Conservation (phyloP, 2,329 filamentous ascomycete species). For the Torrubiellomyces zombiae region DNA sequence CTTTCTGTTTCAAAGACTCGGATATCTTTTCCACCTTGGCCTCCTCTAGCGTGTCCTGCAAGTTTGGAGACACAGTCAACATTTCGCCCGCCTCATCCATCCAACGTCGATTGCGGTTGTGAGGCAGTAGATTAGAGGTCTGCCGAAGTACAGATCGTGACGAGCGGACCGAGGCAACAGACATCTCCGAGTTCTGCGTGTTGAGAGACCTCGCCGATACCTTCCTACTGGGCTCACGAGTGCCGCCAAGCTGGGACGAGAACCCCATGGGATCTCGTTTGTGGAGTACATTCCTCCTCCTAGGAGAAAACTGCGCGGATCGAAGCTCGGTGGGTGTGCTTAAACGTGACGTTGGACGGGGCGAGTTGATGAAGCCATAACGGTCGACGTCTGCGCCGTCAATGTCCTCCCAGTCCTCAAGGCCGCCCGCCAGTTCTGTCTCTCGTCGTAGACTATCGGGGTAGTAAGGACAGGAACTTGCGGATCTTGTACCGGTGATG, state of each 20-base stretch:
- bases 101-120: slow-evolving; percentile 43
- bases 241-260: slow-evolving; percentile 22
- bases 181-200: slow-evolving; percentile 37
- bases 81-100: slow-evolving; percentile 53
- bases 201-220: slow-evolving; percentile 41
- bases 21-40: slow-evolving; percentile 33
- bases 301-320: slow-evolving; percentile 26
- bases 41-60: slow-evolving; percentile 39
- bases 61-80: slow-evolving; percentile 40
- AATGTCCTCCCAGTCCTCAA: slow-evolving; percentile 53
- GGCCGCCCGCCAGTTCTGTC: slow-evolving; percentile 37
- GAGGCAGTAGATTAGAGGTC: slow-evolving; percentile 40
- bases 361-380: slow-evolving; percentile 47
- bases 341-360: slow-evolving; percentile 23
- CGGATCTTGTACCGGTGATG: slow-evolving; percentile 22
- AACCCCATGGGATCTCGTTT: slow-evolving; percentile 19
- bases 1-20: slow-evolving; percentile 43
- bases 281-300: slow-evolving; percentile 27
- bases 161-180: slow-evolving; percentile 32
- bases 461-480: slow-evolving; percentile 26
- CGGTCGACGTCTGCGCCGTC: slow-evolving; percentile 45
- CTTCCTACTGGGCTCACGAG: slow-evolving; percentile 33
- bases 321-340: slow-evolving; percentile 24
- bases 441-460: slow-evolving; percentile 21
- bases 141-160: slow-evolving; percentile 38